Conservation (phyloP, 257 asterid species). For the Solanum chilense region DNA sequence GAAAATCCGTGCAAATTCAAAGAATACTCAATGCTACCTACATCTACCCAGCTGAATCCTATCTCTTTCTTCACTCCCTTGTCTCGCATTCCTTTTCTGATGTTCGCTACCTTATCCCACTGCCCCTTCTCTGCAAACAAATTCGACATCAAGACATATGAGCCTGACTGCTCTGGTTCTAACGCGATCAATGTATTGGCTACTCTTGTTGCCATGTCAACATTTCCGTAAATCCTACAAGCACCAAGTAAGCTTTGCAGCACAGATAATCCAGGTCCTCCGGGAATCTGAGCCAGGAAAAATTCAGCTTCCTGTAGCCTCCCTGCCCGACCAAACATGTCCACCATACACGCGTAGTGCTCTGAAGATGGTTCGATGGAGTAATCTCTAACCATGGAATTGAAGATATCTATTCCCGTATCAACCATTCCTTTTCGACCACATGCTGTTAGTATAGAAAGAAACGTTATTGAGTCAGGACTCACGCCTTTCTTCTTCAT, state of each 20-base stretch:
- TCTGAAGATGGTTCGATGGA: constrained; percentile 51
- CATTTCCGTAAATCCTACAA: constrained; percentile 63
- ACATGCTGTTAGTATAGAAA: constrained; percentile 72
- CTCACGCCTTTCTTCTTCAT: constrained; percentile 46
- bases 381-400: constrained; percentile 45
- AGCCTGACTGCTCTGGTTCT: constrained; percentile 73
- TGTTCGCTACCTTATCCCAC: constrained; percentile 75
- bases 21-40: constrained; percentile 35
- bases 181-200: constrained; percentile 44
- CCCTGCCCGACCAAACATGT: constrained; percentile 89
- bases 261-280: constrained; percentile 72
- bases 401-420: constrained; percentile 43
- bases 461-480: constrained; percentile 83
- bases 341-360: constrained; percentile 77
- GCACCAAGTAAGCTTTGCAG: constrained; percentile 80
- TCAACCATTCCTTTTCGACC: constrained; percentile 76
- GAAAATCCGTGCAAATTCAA: constrained; percentile 60
- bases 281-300: constrained; percentile 49
- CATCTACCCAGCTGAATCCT: constrained; percentile 93
- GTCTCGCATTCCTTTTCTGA: constrained; percentile 72
- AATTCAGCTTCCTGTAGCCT: constrained; percentile 71
- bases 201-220: constrained; percentile 56
- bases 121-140: constrained; percentile 89
- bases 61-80: constrained; percentile 66
- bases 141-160: constrained; percentile 80